A percentile compares a stretch with the other conserved stretches of the same genome.
These are phyloP conservation scores for Sambucus nigra DNA, from an alignment of 129 eudicot genomes.

Conservation along the genomic window DNA sequence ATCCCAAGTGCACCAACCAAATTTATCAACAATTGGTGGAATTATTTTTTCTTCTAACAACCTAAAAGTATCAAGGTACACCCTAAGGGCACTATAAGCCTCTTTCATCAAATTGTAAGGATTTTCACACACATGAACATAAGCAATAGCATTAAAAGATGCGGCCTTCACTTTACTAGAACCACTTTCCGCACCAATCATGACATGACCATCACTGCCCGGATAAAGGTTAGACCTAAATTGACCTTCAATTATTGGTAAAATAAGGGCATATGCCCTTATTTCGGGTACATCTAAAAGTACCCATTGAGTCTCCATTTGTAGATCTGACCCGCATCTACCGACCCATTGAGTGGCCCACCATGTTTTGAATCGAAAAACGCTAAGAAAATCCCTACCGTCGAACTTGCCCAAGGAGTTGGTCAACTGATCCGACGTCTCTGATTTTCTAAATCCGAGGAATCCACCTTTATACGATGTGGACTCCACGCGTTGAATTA, in stretches of 20 bases:
- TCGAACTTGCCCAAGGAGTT: slow-evolving; percentile 36
- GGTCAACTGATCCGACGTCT: slow-evolving; percentile 24
- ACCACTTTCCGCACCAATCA: slow-evolving; percentile 43
- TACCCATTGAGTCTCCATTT: slow-evolving; percentile 55
- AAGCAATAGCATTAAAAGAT: slow-evolving; percentile 31
- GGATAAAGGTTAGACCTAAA: slow-evolving; percentile 45
- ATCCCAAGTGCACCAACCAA: slow-evolving; percentile 71
- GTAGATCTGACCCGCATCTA: slow-evolving; percentile 37
- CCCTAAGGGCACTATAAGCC: slow-evolving; percentile 38
- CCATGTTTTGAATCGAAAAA: slow-evolving; percentile 58
- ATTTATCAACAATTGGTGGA: slow-evolving; percentile 30
- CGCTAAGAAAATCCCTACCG: slow-evolving; percentile 41
- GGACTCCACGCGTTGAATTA: slow-evolving; percentile 31
- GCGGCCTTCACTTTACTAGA: slow-evolving; percentile 26
- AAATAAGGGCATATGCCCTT: slow-evolving; percentile 24
- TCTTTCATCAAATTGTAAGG: slow-evolving; percentile 48
- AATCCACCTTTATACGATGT: slow-evolving; percentile 32
- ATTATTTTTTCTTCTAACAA: slow-evolving; percentile 41
- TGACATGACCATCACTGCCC: slow-evolving; percentile 30
- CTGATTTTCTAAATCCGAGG: slow-evolving; percentile 25
- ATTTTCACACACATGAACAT: slow-evolving; percentile 41
- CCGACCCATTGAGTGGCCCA: slow-evolving; percentile 67
- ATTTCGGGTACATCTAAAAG: slow-evolving; percentile 43
- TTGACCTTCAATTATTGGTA: slow-evolving; percentile 33
- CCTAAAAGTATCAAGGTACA: slow-evolving; percentile 35